Base-by-base conservation (phyloP, 495 filamentous ascomycete genomes). In the Letharia lupina region DNA sequence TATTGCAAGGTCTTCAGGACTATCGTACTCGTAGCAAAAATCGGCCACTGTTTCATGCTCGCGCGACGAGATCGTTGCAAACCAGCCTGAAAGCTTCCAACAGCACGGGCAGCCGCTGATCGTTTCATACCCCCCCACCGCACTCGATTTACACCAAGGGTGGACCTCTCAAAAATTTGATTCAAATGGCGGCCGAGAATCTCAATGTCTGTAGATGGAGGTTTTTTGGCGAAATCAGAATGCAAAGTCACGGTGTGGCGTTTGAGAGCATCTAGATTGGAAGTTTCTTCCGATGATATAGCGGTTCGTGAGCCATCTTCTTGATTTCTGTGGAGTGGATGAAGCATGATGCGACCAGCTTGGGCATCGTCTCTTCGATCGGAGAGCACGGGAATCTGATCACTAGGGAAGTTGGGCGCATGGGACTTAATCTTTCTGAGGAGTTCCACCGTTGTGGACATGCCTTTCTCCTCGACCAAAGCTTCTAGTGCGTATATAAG, bases 1-100 rank as follows among this genome's bases (percentile, higher is more conserved):
- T 28, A 73, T 73, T 40, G 60, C 66, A 41, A 73, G 62, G 37
- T 56, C 40, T 28, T 73, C 70, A 3, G 71, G 65, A 39, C 63
- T 67, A 57, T 73, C 70, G 37, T 69, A 72, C 39, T 72, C 60
- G 16, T 67, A 66, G 48, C 57, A 59, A 44, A 73, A 70, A 28
- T 68, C 68, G 18, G 70, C 57, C 20, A 72, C 20, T 4, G 12
- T 44, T 16, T 44, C 59, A 44, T 44, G 12, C 39, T 61, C 3
- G 18, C 39, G 39, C 20, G 39, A 16, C 33, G 54, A 16, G 7
- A 11, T 35, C 15, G 54, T 57, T 16, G 37, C 8, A 37, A 4
- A 3, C 8, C 2, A n/a, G 54, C 54, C 1, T 23, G 33, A 16
- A 37, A 7, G 0, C 5, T 20, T 37, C 4, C 5, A 3, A 7